A percentile compares a stretch with the other conserved stretches of the same genome.
phyloP scores from a whole-genome alignment of 2,329 filamentous ascomycete genomes.

The Penicillium sp. region DNA sequence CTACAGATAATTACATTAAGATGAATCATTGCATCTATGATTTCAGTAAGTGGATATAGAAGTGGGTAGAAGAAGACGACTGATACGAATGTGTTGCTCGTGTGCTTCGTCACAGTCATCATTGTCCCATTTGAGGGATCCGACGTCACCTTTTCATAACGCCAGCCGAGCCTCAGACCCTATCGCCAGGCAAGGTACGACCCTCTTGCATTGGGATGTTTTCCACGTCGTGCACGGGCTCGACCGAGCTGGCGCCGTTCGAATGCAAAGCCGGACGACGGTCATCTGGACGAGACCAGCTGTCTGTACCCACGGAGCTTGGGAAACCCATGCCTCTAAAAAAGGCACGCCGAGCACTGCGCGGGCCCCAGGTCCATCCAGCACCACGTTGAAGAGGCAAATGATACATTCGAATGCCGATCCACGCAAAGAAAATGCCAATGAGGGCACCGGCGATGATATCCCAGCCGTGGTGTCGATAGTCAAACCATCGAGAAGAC shows the following conservation, averaged over 20 bases:
- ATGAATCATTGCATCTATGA: too few species aligned
- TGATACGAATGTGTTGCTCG: too few species aligned
- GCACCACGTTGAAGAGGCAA: conserved; percentile 70
- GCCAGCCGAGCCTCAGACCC: not conserved
- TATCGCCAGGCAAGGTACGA: not conserved
- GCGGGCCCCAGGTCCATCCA: conserved; percentile 84
- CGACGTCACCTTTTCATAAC: not conserved
- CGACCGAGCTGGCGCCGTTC: not conserved
- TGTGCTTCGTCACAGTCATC: too few species aligned
- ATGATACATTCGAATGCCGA: conserved; percentile 81
- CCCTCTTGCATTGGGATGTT: conserved; percentile 4
- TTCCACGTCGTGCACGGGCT: conserved; percentile 5
- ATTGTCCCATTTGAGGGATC: too few species aligned
- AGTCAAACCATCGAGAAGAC: conserved; percentile 82
- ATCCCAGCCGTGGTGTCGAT: conserved; percentile 87
- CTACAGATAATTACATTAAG: too few species aligned
- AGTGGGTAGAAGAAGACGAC: too few species aligned
- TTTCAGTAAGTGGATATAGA: too few species aligned
- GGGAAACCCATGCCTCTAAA: conserved; percentile 30
- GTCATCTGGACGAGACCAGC: conserved; percentile 19
- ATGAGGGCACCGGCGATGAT: conserved; percentile 79
- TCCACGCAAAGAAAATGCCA: conserved; percentile 63
- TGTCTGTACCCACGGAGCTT: conserved; percentile 26
- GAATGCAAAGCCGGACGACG: not conserved
- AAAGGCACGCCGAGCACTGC: conserved; percentile 67